Evolutionary conservation across 2,329 filamentous ascomycete species (phyloP), one percentile per base, ranked within the genome.

Genomic region (Pestalotiopsis sp.): DNA sequence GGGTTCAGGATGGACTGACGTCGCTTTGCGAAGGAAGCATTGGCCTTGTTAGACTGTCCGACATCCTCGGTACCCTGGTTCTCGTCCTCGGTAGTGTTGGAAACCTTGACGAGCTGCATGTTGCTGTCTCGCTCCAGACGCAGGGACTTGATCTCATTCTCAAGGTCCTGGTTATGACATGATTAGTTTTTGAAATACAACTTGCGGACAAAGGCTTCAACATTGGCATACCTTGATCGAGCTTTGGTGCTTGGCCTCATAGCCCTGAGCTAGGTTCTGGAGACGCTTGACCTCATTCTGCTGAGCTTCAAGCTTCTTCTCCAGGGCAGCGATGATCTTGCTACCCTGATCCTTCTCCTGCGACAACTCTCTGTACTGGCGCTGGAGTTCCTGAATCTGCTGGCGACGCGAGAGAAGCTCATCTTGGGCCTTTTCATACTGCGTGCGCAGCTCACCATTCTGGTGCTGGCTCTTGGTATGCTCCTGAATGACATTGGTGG

Each of bases 191-290:
- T 14, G 39, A 17, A 17, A n/a, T 38, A 13, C 12, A 13, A 27
- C n/a, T 14, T 11, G n/a, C 20, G 9, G 6, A 23, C 14, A 9
- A 36, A 31, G 17, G 17, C 12, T 1, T 27, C 13, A 2, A 27
- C 45, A 17, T 13, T n/a, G 6, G 70, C 75, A 71, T 74, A 78
- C 77, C 41, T 72, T 69, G 27, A 77, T 69, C 12, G 71, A 67
- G n/a, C 71, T 63, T 45, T 62, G 69, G 11, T 75, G 72, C 14
- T 70, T 68, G 45, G 74, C 71, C 58, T 78, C 76, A 52, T 73
- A 71, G 5, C 66, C 41, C 39, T 72, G 69, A 68, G 71, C 64
- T 2, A 72, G 71, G 4, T 71, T 66, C n/a, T 72, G 68, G 57
- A 78, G 73, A 2, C 65, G 58, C 36, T 67, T 45, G 0, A 71